phyloP scores from a whole-genome alignment of 305 asterid species.

The Fraxinus nigra region DNA sequence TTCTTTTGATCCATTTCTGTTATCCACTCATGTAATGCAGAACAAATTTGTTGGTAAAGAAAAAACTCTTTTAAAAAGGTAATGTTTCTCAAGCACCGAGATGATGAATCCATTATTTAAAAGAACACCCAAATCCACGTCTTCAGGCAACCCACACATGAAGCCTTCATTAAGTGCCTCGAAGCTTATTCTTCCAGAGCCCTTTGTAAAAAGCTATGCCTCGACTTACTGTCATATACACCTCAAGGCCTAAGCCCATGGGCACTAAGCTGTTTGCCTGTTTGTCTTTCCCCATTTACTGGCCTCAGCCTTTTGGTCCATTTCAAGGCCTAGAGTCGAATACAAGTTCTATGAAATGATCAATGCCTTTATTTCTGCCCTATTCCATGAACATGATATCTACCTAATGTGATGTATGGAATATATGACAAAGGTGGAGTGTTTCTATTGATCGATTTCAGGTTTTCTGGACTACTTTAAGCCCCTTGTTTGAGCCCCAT shows the following conservation, averaged over 20 bases:
- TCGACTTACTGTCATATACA: neutral
- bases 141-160: neutral
- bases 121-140: neutral
- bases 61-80: neutral
- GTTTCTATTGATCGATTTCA: neutral
- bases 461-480: neutral
- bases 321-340: neutral
- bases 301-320: neutral
- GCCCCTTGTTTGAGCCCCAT: too few relatives aligned
- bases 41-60: neutral
- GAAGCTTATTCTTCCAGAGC: neutral
- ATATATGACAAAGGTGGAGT: neutral
- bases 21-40: neutral
- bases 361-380: neutral
- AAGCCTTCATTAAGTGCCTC: neutral
- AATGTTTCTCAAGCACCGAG: neutral
- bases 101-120: neutral
- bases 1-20: neutral
- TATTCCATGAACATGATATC: neutral
- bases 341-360: neutral
- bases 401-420: neutral
- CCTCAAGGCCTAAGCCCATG: neutral
- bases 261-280: neutral
- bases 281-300: neutral
- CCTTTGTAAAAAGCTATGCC: neutral